phyloP scores from a whole-genome alignment of 805 yeast genomes.

The Cyberlindnera mississippiensis region DNA sequence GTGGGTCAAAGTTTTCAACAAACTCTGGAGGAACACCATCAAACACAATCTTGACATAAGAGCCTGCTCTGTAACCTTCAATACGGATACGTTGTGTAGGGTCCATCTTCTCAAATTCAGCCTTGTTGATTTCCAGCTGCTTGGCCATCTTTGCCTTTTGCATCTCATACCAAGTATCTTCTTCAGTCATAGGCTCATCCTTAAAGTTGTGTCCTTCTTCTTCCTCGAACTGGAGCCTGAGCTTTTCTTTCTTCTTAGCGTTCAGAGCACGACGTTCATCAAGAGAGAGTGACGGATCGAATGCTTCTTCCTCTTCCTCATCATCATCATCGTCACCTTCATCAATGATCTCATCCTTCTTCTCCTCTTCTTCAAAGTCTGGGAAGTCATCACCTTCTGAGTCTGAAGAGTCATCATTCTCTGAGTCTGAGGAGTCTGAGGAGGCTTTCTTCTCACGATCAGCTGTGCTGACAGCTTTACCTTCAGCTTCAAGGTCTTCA shows the following conservation, averaged over 20 bases:
- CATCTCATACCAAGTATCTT: conserved; percentile 96
- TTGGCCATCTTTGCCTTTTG: conserved; percentile 97
- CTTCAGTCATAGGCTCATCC: conserved; percentile 78
- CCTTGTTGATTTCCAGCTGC: conserved; percentile 89
- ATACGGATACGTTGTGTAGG: conserved; percentile 69
- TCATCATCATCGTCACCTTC: conserved; percentile 39
- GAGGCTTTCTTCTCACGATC: conserved; percentile 21
- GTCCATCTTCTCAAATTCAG: conserved; percentile 72
- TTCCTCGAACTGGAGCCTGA: conserved; percentile 85
- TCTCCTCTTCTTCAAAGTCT: conserved; percentile 50
- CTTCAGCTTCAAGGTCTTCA: conserved; percentile 45
- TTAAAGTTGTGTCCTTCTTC: conserved; percentile 71
- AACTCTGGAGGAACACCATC: conserved; percentile 86
- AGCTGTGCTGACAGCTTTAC: conserved; percentile 15
- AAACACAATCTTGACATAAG: conserved; percentile 87
- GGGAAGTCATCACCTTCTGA: conserved; percentile 45
- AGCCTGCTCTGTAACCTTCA: conserved; percentile 92
- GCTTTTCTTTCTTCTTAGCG: conserved; percentile 85
- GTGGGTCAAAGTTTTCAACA: conserved; percentile 79
- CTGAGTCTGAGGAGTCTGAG: conserved; percentile 29
- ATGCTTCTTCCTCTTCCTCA: conserved; percentile 34
- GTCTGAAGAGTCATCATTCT: conserved; percentile 21
- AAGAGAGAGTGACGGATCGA: conserved; percentile 41
- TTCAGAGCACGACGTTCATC: conserved; percentile 77
- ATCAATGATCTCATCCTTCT: conserved; percentile 40